A percentile compares a stretch with the other conserved stretches of the same genome.
Evolutionary conservation across 192 early-diverging fungal genomes (phyloP).

Genomic region (Backusella circina): DNA sequence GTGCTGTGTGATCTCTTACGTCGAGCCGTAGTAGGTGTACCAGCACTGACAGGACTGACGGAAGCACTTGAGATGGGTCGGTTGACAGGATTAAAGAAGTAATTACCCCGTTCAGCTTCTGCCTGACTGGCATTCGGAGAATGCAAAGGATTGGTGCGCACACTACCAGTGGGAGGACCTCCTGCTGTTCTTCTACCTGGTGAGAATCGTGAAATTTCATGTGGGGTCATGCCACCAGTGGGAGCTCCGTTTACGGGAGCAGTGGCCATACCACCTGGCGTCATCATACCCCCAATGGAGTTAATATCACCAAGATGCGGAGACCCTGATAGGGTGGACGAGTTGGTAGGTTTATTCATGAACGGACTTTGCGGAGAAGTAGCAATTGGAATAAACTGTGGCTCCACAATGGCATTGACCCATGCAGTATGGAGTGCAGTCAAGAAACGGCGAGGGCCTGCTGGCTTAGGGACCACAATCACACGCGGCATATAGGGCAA

Average conservation of each 20-base stretch:
- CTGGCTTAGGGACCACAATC: constrained; percentile 56
- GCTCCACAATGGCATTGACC: constrained; percentile 44
- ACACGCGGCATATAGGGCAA: constrained; percentile 37
- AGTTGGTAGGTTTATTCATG: not conserved
- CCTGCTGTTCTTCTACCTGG: constrained; percentile 8
- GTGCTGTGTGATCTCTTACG: not conserved
- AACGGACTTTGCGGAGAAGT: constrained; percentile 44
- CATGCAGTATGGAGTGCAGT: constrained; percentile 54
- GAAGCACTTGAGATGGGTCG: not conserved
- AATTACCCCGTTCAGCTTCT: constrained; percentile 12
- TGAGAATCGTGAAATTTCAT: not conserved
- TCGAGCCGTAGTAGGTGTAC: not conserved
- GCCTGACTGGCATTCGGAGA: not conserved
- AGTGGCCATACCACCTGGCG: not conserved
- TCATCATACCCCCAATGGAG: not conserved
- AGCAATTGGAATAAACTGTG: constrained; percentile 50
- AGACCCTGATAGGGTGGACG: not conserved
- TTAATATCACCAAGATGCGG: not conserved
- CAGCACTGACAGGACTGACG: not conserved
- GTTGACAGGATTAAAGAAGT: constrained; percentile 11
- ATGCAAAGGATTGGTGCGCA: not conserved
- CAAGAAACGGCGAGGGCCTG: constrained; percentile 57
- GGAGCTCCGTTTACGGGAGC: not conserved
- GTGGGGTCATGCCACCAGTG: not conserved
- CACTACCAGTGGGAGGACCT: not conserved